Percentiles rank a stretch among this genome's conserved stretches.
Conservation (phyloP, 1,139 yeast genomes). For the Spathaspora jeffriesii region DNA sequence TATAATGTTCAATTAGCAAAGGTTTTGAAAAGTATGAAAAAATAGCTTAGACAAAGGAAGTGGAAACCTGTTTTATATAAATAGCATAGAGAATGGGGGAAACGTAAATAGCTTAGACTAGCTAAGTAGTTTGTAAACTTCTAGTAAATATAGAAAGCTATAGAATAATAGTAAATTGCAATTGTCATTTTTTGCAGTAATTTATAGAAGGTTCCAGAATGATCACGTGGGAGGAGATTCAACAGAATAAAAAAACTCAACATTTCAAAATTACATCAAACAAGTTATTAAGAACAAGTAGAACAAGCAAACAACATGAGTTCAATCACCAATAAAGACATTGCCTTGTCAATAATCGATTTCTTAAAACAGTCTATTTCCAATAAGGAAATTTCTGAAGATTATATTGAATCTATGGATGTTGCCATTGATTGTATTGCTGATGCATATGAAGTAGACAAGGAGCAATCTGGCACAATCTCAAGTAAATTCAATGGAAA, state of each 20-base stretch:
- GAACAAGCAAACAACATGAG: background rate
- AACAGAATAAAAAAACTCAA: too few species aligned
- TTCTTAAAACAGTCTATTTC: conserved; percentile 64
- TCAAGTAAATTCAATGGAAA: conserved; percentile 47
- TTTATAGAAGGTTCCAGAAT: too few species aligned
- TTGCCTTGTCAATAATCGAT: conserved; percentile 74
- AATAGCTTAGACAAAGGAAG: background rate
- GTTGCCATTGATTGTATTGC: conserved; percentile 93
- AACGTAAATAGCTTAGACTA: too few species aligned
- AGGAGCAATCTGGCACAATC: conserved; percentile 39
- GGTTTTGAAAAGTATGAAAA: conserved; percentile 2
- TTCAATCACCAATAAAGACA: conserved; percentile 53
- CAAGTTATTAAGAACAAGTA: too few species aligned
- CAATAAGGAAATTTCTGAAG: conserved; percentile 70
- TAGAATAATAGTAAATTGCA: too few species aligned
- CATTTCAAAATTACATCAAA: too few species aligned
- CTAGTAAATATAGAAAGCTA: too few species aligned
- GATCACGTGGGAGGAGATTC: too few species aligned
- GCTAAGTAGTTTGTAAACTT: too few species aligned
- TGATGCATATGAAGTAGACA: conserved; percentile 78
- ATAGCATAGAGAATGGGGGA: too few species aligned
- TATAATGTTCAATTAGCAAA: conserved; percentile 11
- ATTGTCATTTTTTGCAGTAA: too few species aligned
- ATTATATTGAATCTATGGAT: conserved; percentile 88
- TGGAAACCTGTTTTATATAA: too few species aligned